Percentiles rank a stretch among this genome's conserved stretches.
Conservation (phyloP, 169 alveolate genomes). For the Plasmodium knowlesi region DNA sequence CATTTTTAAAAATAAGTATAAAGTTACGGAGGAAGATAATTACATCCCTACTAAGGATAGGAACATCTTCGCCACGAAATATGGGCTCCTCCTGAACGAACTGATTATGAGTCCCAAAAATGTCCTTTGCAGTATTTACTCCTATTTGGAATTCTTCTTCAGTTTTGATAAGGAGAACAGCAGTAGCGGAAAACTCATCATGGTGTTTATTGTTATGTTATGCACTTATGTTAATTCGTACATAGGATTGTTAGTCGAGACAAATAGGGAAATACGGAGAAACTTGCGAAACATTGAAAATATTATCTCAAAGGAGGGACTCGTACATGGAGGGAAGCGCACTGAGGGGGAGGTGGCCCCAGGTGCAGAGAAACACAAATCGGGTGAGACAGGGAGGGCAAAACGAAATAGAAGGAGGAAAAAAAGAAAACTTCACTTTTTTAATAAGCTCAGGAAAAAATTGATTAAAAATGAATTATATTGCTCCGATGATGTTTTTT, state of each 20-base stretch:
- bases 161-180: slow-evolving; percentile 52
- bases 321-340: not conserved
- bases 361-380: not conserved
- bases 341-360: not conserved
- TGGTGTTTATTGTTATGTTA: slow-evolving; percentile 47
- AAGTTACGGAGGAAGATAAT: slow-evolving; percentile 74
- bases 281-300: slow-evolving; percentile 38
- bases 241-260: slow-evolving; percentile 25
- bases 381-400: not conserved
- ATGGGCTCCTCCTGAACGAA: slow-evolving; percentile 87
- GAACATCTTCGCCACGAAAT: slow-evolving; percentile 82
- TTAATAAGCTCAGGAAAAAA: slow-evolving; percentile 42
- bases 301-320: slow-evolving; percentile 20
- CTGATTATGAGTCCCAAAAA: slow-evolving; percentile 71
- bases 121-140: slow-evolving; percentile 52
- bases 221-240: slow-evolving; percentile 57
- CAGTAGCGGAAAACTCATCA: slow-evolving; percentile 14
- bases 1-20: slow-evolving; percentile 81
- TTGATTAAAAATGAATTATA: slow-evolving; percentile 67
- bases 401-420: not conserved
- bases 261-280: slow-evolving; percentile 42
- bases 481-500: slow-evolving; percentile 64
- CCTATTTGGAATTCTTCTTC: slow-evolving; percentile 55
- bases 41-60: slow-evolving; percentile 81
- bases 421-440: slow-evolving; percentile 8